phyloP scores from a whole-genome alignment of 495 filamentous ascomycete genomes.

The Penicillium turbatum region DNA sequence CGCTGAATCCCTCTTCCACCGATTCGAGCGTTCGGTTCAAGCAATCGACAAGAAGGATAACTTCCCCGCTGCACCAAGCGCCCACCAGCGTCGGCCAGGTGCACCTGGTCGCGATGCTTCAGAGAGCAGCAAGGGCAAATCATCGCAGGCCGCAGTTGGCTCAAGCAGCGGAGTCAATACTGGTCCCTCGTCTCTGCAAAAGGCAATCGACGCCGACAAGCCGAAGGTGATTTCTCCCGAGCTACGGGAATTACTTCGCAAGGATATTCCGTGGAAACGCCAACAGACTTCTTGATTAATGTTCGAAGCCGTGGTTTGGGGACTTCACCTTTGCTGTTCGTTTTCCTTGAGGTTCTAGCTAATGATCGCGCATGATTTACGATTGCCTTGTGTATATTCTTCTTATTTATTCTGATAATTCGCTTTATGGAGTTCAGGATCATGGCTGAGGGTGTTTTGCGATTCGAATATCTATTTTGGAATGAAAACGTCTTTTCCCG shows the following conservation, averaged over 20 bases:
- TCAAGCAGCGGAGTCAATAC: conserved; percentile 26
- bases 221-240: conserved; percentile 76
- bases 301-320: neutral
- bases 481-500: neutral
- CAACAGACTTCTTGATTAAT: conserved; percentile 11
- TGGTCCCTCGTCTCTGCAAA: conserved; percentile 16
- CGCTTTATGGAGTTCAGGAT: neutral
- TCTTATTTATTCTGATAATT: neutral
- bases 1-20: conserved; percentile 81
- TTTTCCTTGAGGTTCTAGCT: neutral
- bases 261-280: conserved; percentile 52
- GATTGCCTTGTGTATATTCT: conserved; percentile 2
- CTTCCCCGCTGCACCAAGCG: conserved; percentile 63
- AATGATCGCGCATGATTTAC: neutral
- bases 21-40: conserved; percentile 82
- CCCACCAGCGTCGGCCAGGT: conserved; percentile 47
- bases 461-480: neutral
- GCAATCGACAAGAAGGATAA: conserved; percentile 81
- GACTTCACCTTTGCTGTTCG: neutral
- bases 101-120: conserved; percentile 11
- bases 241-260: conserved; percentile 67
- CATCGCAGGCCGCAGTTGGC: conserved; percentile 25
- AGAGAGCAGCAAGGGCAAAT: conserved; percentile 33
- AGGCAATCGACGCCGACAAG: conserved; percentile 29
- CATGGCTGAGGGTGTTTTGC: neutral